Conservation (phyloP, 257 asterid species). For the Handroanthus guayacan region DNA sequence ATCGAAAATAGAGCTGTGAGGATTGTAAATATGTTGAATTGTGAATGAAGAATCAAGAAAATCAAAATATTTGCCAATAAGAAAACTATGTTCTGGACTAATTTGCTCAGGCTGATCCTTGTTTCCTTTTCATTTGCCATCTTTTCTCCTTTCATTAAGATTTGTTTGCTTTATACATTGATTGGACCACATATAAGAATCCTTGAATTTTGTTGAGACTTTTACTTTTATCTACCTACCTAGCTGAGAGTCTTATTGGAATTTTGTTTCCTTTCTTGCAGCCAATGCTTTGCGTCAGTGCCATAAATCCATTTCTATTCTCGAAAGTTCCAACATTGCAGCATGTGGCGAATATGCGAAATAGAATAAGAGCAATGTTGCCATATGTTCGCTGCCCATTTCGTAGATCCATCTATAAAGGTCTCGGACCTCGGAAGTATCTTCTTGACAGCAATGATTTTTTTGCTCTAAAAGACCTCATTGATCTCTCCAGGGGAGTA, state of each 20-base stretch:
- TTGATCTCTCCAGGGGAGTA: constrained; percentile 90
- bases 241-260: constrained; percentile 8
- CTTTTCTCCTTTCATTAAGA: background rate
- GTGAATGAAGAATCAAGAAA: constrained; percentile 1
- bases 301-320: constrained; percentile 85
- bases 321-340: constrained; percentile 87
- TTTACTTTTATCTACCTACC: constrained; percentile 12
- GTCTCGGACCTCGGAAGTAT: constrained; percentile 91
- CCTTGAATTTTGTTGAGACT: background rate
- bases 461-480: constrained; percentile 87
- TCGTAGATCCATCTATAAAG: constrained; percentile 75
- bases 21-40: constrained; percentile 17
- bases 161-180: constrained; percentile 13
- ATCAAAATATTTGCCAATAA: background rate
- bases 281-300: constrained; percentile 99
- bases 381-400: constrained; percentile 86
- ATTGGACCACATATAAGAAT: constrained; percentile 2
- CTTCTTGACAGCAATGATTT: constrained; percentile 91
- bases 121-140: background rate
- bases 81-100: constrained; percentile 22
- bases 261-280: constrained; percentile 53
- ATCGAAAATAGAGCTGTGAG: background rate
- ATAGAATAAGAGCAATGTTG: constrained; percentile 71
- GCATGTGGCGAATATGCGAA: constrained; percentile 86
- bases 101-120: constrained; percentile 10